Evolutionary conservation across 352 stramenopile species (phyloP).

Genomic region (Paralagenidium karlingii): DNA sequence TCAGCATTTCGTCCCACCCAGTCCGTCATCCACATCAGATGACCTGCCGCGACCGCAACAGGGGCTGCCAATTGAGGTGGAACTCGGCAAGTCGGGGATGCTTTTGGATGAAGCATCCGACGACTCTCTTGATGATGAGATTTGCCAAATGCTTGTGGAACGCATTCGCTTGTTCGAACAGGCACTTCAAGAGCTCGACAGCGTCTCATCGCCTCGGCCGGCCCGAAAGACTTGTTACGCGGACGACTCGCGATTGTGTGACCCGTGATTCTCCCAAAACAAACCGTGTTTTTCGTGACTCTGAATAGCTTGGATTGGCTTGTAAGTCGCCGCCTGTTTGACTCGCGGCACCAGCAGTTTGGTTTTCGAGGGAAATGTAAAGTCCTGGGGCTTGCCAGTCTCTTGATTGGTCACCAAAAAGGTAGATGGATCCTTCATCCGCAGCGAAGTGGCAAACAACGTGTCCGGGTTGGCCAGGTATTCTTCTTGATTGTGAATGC

Average conservation of each 20-base stretch:
- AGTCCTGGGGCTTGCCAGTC: slow-evolving; percentile 31
- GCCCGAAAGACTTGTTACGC: slow-evolving; percentile 15
- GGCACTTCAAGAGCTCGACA: slow-evolving; percentile 17
- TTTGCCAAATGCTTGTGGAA: slow-evolving; percentile 20
- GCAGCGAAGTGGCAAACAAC: slow-evolving; percentile 36
- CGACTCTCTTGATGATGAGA: slow-evolving; percentile 14
- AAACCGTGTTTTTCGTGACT: slow-evolving; percentile 23
- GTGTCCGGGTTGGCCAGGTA: slow-evolving; percentile 33
- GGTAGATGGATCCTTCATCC: slow-evolving; percentile 15
- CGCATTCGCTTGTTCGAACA: slow-evolving; percentile 33
- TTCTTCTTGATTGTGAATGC: slow-evolving; percentile 53
- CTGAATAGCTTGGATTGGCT: slow-evolving; percentile 20
- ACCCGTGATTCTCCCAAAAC: slow-evolving; percentile 15
- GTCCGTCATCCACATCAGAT: not conserved
- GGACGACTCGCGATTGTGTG: not conserved
- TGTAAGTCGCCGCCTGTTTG: slow-evolving; percentile 42
- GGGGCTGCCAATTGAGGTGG: too few relatives aligned
- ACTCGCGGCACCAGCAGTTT: slow-evolving; percentile 38
- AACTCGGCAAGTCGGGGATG: too few relatives aligned
- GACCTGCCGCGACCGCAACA: not conserved
- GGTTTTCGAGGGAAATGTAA: slow-evolving; percentile 44
- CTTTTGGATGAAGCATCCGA: not conserved
- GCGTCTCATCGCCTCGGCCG: not conserved
- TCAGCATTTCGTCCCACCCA: not conserved
- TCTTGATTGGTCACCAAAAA: slow-evolving; percentile 20